Evolutionary conservation across 305 asterid species (phyloP), one percentile per base, ranked within the genome.

Genomic region (Coffea humblotiana): DNA sequence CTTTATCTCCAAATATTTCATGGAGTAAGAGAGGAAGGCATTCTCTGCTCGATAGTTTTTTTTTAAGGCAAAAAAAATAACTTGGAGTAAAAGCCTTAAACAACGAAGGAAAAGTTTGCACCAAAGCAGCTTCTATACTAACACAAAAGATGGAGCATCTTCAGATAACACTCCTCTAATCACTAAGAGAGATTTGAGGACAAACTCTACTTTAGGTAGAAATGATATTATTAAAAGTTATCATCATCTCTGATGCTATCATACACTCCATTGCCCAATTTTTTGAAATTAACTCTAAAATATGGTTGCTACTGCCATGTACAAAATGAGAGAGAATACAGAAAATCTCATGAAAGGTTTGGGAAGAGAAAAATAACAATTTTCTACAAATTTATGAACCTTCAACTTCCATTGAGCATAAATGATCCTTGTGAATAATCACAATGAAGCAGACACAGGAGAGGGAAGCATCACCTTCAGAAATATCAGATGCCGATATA

Each of bases 401-500:
- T 13, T 0, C 21, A 12, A 16, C 32, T 70, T 9, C 56, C 11
- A 21, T 45, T 21, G 5, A 18, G 68, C 69, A 51, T 66, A 52
- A n/a, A 37, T 68, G 48, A 68, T 37, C 27, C 16, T 23, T 71
- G 66, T 9, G 45, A 71, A 80, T 23, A 65, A 68, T 71, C 27
- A 68, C 58, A 73, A 76, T 32, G 61, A 84, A 47, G 71, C 12
- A 60, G 43, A 14, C 29, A 66, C 12, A 56, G 12, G 6, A 51
- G 49, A 63, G 16, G 45, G 83, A 77, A 40, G 60, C 64, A 66
- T 83, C 77, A 96, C 99, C 98, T 96, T 96, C 63, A 96, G 87
- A 79, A 94, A 96, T 72, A 94, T 90, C 82, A 96, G 90, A 85
- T 96, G 99, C 80, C 96, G 97, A 85, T 96, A 96, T 81, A 96